These are phyloP conservation scores for Posidonia australis DNA, from an alignment of 106 monocot species.

Conservation along the genomic window DNA sequence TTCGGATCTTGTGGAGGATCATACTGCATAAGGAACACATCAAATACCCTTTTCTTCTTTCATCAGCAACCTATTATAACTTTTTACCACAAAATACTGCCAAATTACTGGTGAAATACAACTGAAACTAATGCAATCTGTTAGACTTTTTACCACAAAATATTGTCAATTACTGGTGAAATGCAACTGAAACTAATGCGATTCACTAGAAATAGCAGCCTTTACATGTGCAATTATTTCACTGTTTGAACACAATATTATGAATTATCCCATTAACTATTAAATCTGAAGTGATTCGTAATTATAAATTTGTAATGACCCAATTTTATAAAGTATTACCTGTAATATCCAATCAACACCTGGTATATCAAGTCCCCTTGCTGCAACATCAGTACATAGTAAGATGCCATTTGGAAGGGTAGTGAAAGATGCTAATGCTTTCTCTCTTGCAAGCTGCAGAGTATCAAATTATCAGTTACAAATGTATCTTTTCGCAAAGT, in stretches of 20 bases:
- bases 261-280: background rate
- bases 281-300: background rate
- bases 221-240: no score
- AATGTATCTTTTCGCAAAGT: background rate
- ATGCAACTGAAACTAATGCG: no score
- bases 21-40: conserved; percentile 38
- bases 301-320: background rate
- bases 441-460: conserved; percentile 68
- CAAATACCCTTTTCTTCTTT: no score
- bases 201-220: no score
- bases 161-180: no score
- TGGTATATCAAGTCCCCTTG: conserved; percentile 97
- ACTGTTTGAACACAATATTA: no score
- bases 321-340: conserved; percentile 15
- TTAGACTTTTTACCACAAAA: no score
- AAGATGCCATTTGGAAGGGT: conserved; percentile 57
- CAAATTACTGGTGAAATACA: no score
- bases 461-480: background rate
- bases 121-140: no score
- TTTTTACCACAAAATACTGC: no score
- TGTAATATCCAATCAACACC: conserved; percentile 97
- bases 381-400: conserved; percentile 96
- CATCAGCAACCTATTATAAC: no score
- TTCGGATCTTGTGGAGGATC: conserved; percentile 99
- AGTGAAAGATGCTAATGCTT: conserved; percentile 79